Conservation (phyloP, 2,329 filamentous ascomycete genomes). For the Dothideomycetes sp. region DNA sequence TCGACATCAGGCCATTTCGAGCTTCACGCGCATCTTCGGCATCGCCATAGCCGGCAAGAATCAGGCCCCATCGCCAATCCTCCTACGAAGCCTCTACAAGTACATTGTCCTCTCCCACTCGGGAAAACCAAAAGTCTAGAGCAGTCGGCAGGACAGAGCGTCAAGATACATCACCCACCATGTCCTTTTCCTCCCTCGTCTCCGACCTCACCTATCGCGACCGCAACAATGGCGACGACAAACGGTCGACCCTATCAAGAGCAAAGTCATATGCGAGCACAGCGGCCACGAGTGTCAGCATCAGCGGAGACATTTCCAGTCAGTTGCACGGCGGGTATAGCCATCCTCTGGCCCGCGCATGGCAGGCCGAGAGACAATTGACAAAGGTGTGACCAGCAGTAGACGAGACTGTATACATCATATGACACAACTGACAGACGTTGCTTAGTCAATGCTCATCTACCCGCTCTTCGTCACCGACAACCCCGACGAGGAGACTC, state of each 20-base stretch:
- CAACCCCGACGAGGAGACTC: conserved; percentile 79
- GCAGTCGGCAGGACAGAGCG: too few species aligned
- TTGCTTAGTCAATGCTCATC: conserved; percentile 99
- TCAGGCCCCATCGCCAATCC: too few species aligned
- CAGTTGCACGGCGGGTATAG: conserved; percentile 42
- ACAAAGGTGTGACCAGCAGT: conserved; percentile 33
- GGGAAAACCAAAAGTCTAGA: too few species aligned
- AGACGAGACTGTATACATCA: too few species aligned
- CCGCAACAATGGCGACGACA: conserved; percentile 30
- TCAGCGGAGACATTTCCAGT: conserved; percentile 39
- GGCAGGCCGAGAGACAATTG: conserved; percentile 42
- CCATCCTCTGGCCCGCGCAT: conserved; percentile 38
- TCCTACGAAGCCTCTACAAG: too few species aligned
- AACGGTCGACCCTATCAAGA: conserved; percentile 33
- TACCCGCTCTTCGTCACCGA: conserved; percentile 96
- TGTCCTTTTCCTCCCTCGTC: conserved; percentile 43
- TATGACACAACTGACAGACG: too few species aligned
- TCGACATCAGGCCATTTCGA: too few species aligned
- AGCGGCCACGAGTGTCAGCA: conserved; percentile 41
- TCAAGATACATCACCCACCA: conserved; percentile 13
- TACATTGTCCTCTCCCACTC: too few species aligned
- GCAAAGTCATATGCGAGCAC: conserved; percentile 40
- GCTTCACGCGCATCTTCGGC: too few species aligned
- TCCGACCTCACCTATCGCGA: conserved; percentile 40
- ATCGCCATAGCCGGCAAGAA: too few species aligned